A percentile compares a stretch with the other conserved stretches of the same genome.
These are phyloP conservation scores for Lathyrus tuberosus DNA, from an alignment of 306 rosid species.

Conservation along the genomic window DNA sequence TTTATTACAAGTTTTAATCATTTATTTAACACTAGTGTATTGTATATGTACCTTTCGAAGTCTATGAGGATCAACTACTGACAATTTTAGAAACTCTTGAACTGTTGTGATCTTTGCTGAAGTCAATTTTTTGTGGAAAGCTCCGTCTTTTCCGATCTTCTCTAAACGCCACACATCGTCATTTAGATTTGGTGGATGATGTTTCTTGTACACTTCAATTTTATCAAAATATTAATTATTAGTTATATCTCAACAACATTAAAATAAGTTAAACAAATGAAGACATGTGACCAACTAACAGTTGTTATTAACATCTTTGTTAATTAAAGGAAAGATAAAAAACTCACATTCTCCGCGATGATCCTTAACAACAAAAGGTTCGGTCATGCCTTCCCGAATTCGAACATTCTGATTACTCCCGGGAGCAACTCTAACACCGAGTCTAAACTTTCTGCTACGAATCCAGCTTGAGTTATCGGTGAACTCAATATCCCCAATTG, in stretches of 20 bases:
- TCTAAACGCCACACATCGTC: conserved; percentile 95
- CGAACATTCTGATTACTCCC: conserved; percentile 44
- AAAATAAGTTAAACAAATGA: neutral
- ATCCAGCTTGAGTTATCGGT: conserved; percentile 94
- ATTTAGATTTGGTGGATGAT: conserved; percentile 74
- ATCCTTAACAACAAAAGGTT: conserved; percentile 77
- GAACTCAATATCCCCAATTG: conserved; percentile 67
- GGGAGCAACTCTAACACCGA: conserved; percentile 57
- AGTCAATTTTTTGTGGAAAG: conserved; percentile 69
- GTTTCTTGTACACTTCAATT: conserved; percentile 84
- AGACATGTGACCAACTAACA: neutral
- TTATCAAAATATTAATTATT: neutral
- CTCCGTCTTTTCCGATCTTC: conserved; percentile 94
- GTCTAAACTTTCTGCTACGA: conserved; percentile 71
- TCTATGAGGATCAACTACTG: conserved; percentile 45
- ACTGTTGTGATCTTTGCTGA: conserved; percentile 48
- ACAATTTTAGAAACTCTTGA: conserved; percentile 77
- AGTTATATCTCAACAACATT: neutral
- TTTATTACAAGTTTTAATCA: too few relatives aligned
- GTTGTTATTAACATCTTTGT: too few relatives aligned
- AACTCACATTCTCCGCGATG: conserved; percentile 96
- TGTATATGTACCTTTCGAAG: conserved; percentile 54
- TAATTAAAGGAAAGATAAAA: neutral
- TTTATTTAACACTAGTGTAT: neutral
- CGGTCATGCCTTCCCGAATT: conserved; percentile 75